phyloP scores from a whole-genome alignment of 768 basidiomycete species.

The Mycena crocata region DNA sequence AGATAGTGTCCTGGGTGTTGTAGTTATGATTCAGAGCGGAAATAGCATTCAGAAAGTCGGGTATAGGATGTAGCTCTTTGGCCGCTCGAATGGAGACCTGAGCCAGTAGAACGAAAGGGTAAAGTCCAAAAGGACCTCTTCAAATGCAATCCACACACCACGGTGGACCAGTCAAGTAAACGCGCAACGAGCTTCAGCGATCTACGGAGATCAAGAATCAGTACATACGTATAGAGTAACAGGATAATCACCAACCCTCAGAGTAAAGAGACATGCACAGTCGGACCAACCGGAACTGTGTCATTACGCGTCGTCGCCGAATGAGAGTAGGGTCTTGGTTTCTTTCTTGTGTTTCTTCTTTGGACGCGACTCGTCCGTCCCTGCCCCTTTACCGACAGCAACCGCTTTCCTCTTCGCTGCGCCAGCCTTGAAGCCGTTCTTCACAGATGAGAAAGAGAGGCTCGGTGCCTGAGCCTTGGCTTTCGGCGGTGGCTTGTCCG shows the following conservation, averaged over 20 bases:
- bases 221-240: background rate
- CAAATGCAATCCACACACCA: background rate
- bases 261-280: background rate
- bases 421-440: constrained; percentile 41
- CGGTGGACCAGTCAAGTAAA: background rate
- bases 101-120: no score
- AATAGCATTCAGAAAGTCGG: no score
- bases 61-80: background rate
- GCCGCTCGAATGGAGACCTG: background rate
- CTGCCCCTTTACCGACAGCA: constrained; percentile 42
- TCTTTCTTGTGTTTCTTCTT: constrained; percentile 71
- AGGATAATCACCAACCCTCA: constrained; percentile 1
- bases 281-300: background rate
- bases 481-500: constrained; percentile 32
- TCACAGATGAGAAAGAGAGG: constrained; percentile 60
- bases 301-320: constrained; percentile 64
- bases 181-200: background rate
- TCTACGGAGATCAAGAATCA: background rate
- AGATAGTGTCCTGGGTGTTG: no score
- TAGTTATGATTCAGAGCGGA: no score
- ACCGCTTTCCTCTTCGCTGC: constrained; percentile 56
- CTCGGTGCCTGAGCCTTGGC: constrained; percentile 41
- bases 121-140: no score
- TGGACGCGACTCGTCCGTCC: constrained; percentile 36
- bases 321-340: constrained; percentile 64